A percentile compares a stretch with the other conserved stretches of the same genome.
These are phyloP conservation scores for Pittosporum tobira DNA, from an alignment of 129 eudicot species.

Conservation along the genomic window DNA sequence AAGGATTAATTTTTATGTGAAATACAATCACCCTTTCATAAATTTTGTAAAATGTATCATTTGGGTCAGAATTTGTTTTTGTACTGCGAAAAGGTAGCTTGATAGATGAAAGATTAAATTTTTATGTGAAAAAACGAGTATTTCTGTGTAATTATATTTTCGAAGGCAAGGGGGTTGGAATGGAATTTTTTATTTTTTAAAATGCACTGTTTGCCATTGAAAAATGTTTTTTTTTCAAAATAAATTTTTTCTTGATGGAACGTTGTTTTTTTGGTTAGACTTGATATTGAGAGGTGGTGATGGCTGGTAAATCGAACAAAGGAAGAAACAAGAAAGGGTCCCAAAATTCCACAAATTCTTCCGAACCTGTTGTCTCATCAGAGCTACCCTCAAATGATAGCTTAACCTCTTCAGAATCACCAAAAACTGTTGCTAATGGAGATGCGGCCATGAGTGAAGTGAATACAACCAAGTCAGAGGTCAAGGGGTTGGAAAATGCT, in stretches of 20 bases:
- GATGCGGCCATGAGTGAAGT: conserved; percentile 23
- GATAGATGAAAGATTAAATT: too few species aligned
- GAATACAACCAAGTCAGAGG: conserved; percentile 23
- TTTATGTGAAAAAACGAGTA: too few species aligned
- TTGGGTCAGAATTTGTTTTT: too few species aligned
- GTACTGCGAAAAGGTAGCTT: too few species aligned
- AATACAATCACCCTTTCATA: too few species aligned
- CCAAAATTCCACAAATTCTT: conserved; percentile 28
- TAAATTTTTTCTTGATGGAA: not conserved
- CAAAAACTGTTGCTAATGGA: conserved; percentile 45
- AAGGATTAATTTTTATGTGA: too few species aligned
- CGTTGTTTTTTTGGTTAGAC: not conserved
- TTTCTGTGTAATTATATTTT: too few species aligned
- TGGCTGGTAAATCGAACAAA: conserved; percentile 92
- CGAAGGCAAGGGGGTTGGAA: too few species aligned
- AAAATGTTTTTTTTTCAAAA: too few species aligned
- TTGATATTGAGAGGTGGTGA: conserved; percentile 27
- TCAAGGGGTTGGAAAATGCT: conserved; percentile 30
- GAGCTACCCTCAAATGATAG: conserved; percentile 38
- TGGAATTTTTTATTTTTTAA: too few species aligned
- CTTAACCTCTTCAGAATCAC: conserved; percentile 17
- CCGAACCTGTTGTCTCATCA: conserved; percentile 30
- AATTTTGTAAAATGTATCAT: too few species aligned
- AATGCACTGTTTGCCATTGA: too few species aligned
- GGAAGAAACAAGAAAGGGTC: conserved; percentile 62